Conservation (phyloP, 2,329 filamentous ascomycete species). For the Verticillium albo-atrum region DNA sequence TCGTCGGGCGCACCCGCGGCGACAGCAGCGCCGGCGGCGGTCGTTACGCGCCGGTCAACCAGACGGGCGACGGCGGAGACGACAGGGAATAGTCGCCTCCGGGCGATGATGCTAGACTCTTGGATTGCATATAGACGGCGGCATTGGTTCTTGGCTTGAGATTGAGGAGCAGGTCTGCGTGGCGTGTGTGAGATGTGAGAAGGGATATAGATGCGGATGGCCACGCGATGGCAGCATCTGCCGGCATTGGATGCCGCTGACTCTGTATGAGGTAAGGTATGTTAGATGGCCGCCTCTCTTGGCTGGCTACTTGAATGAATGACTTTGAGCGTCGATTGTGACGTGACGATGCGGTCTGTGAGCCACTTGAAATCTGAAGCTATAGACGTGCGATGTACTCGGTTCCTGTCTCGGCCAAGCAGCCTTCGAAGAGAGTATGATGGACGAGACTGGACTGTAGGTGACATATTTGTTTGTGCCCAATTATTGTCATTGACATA, state of each 20-base stretch:
- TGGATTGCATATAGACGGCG: slow-evolving; percentile 34
- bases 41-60: slow-evolving; percentile 35
- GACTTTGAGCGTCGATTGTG: neutral
- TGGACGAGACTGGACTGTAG: too few species aligned
- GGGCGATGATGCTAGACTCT: neutral
- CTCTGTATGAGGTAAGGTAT: neutral
- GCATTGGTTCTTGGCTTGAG: neutral
- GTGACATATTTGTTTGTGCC: too few species aligned
- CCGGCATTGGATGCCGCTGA: neutral
- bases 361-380: too few species aligned
- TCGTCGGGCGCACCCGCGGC: slow-evolving; percentile 33
- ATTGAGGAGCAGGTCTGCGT: neutral
- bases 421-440: too few species aligned
- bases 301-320: neutral
- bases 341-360: neutral
- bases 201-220: neutral
- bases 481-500: too few species aligned
- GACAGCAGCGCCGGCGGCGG: slow-evolving; percentile 28
- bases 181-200: neutral
- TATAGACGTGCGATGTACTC: too few species aligned
- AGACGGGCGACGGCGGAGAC: slow-evolving; percentile 24
- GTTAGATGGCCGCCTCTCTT: neutral
- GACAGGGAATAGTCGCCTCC: neutral
- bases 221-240: neutral
- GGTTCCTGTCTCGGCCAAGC: too few species aligned